Percentiles rank a stretch among this genome's conserved stretches.
Conservation (phyloP, 2,329 filamentous ascomycete genomes). For the Fusarium humuli region DNA sequence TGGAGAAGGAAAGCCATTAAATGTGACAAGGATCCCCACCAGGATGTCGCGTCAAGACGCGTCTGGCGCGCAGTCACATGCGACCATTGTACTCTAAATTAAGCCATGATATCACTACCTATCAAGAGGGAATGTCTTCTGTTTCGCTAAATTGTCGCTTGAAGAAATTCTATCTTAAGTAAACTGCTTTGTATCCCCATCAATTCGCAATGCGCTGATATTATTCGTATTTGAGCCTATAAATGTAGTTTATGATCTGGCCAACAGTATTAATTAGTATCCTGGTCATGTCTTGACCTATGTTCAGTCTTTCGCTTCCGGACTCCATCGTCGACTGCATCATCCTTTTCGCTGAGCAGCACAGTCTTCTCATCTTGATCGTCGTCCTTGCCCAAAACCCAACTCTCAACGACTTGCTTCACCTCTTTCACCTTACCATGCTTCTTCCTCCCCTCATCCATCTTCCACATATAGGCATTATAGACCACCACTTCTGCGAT, state of each 20-base stretch:
- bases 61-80: slow-evolving; percentile 38
- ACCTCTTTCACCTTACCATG: slow-evolving; percentile 71
- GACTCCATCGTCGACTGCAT: slow-evolving; percentile 31
- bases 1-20: slow-evolving; percentile 1
- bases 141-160: too few relatives aligned
- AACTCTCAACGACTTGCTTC: slow-evolving; percentile 77
- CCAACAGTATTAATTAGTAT: background rate
- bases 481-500: slow-evolving; percentile 84
- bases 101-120: slow-evolving; percentile 32
- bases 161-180: too few relatives aligned
- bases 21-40: slow-evolving; percentile 20
- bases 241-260: background rate
- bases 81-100: background rate
- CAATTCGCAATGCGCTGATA: background rate
- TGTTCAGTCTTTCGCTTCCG: slow-evolving; percentile 45
- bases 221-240: background rate
- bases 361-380: slow-evolving; percentile 44
- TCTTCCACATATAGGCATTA: slow-evolving; percentile 77
- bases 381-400: slow-evolving; percentile 67
- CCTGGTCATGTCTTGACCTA: slow-evolving; percentile 14
- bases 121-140: too few relatives aligned
- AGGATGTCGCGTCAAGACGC: slow-evolving; percentile 33
- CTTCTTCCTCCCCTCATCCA: slow-evolving; percentile 74
- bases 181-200: background rate
- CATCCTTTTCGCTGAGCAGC: slow-evolving; percentile 42